Percentiles rank a stretch among this genome's conserved stretches.
These are phyloP conservation scores for Metarhizium guizhouense DNA, from an alignment of 2,329 filamentous ascomycete genomes.

Conservation along the genomic window DNA sequence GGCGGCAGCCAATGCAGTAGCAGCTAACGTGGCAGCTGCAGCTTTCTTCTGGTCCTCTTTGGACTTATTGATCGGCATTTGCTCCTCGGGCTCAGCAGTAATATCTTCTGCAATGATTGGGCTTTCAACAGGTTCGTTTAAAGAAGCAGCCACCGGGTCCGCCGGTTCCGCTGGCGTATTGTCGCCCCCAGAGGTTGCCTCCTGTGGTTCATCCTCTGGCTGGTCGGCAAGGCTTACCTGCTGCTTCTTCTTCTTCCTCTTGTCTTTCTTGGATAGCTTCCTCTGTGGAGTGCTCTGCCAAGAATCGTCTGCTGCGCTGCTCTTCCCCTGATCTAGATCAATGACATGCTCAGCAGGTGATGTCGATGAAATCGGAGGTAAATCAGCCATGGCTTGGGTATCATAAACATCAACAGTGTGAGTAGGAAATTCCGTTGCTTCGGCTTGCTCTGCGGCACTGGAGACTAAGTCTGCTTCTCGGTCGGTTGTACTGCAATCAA, in stretches of 20 bases:
- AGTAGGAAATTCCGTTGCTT: neutral
- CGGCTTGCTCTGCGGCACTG: neutral
- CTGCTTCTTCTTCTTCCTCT: constrained; percentile 10
- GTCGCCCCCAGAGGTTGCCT: neutral
- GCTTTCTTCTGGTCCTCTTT: constrained; percentile 29
- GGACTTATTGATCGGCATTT: constrained; percentile 13
- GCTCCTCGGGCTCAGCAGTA: constrained; percentile 6
- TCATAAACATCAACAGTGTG: neutral
- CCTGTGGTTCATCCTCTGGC: neutral
- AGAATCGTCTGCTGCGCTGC: neutral
- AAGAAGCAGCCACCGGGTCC: neutral
- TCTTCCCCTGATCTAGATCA: neutral
- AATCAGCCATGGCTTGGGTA: neutral
- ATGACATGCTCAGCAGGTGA: neutral
- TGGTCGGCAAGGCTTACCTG: neutral
- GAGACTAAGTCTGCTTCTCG: neutral
- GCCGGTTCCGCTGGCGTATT: neutral
- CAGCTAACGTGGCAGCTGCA: constrained; percentile 19
- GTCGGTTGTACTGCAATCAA: neutral
- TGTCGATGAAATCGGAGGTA: neutral
- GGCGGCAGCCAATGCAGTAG: constrained; percentile 6
- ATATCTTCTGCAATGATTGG: constrained; percentile 2
- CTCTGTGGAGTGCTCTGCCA: constrained; percentile 3
- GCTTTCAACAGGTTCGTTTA: neutral
- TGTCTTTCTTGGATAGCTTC: constrained; percentile 20